Base-by-base conservation (phyloP, 140 eudicot species). In the Bidens hawaiensis region DNA sequence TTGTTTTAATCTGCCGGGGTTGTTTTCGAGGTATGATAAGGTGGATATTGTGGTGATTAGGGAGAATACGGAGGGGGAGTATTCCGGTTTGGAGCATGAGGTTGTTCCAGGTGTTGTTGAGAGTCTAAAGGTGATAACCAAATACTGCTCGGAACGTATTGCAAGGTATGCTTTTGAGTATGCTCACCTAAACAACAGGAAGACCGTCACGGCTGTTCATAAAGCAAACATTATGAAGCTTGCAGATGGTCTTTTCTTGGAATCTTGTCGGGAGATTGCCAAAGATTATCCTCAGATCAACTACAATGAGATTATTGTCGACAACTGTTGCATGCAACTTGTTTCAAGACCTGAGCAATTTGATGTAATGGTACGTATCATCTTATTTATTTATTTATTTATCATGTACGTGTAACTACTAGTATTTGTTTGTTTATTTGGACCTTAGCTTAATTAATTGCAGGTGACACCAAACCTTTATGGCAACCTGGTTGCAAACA, bases 51-150 rank as follows among this genome's bases (percentile, higher is more conserved):
- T 91, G 38, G 98, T 91, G 36, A 78, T 91, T 16, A 73, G 98
- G 79, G 98, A 91, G 95, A 91, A 91, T 33, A 91, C 98, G 0
- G 98, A 91, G 28, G 98, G 98, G 6, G 98, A 91, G 79, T 91
- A 91, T 67, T 55, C 96, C 1, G 98, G 98, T 0, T 79, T 91
- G 40, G 96, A 91, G 72, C 98, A 91, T 40, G 96, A 84, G 76
- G 94, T 87, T 46, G 89, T 87, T 65, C 94, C 94, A 34, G 96
- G 96, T 2, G 96, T 87, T 5, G 83, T 84, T 16, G 96, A 87
- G 68, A 83, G 94, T 70, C 86, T 83, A 50, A 87, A 87, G 97
- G 97, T 90, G 77, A 90, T 90, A 54, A 87, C 96, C 17, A 84
- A 90, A 73, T 90, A 87, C 73, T 87, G 94, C 73, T 90, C 95